These are phyloP conservation scores for Silybum marianum DNA, from an alignment of 129 eudicot genomes.

Conservation along the genomic window DNA sequence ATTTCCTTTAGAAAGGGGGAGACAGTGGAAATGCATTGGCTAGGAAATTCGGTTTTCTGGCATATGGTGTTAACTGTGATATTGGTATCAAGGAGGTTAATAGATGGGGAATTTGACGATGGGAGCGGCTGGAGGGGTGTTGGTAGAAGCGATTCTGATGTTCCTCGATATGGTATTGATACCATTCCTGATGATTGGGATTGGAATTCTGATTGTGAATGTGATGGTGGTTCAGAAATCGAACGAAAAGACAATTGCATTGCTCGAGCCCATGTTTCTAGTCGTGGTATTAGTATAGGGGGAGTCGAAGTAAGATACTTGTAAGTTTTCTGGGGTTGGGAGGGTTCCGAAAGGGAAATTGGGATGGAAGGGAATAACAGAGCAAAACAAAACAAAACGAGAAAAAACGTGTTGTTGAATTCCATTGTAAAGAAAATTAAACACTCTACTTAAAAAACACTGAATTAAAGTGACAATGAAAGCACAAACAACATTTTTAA, in stretches of 20 bases:
- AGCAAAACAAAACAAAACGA: slow-evolving; percentile 10
- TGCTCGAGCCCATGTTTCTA: slow-evolving; percentile 23
- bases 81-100: neutral
- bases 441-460: neutral
- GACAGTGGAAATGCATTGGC: slow-evolving; percentile 30
- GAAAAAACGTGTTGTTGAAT: neutral
- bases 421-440: neutral
- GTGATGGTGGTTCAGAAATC: slow-evolving; percentile 13
- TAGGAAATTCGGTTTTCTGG: slow-evolving; percentile 42
- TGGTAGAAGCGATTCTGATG: slow-evolving; percentile 1
- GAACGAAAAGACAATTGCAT: slow-evolving; percentile 22
- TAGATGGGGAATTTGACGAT: neutral
- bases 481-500: neutral
- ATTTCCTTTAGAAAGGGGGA: slow-evolving; percentile 33
- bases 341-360: neutral
- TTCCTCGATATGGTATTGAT: neutral
- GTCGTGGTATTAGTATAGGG: slow-evolving; percentile 15
- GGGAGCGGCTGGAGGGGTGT: neutral
- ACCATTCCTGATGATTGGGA: slow-evolving; percentile 17
- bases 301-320: slow-evolving; percentile 17
- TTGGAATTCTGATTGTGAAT: slow-evolving; percentile 19
- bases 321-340: neutral
- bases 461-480: neutral
- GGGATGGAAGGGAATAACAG: slow-evolving; percentile 23
- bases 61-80: slow-evolving; percentile 27